Evolutionary conservation across 495 filamentous ascomycete genomes (phyloP), one percentile per base, ranked within the genome.

Genomic region (Penicillium chermesinum): DNA sequence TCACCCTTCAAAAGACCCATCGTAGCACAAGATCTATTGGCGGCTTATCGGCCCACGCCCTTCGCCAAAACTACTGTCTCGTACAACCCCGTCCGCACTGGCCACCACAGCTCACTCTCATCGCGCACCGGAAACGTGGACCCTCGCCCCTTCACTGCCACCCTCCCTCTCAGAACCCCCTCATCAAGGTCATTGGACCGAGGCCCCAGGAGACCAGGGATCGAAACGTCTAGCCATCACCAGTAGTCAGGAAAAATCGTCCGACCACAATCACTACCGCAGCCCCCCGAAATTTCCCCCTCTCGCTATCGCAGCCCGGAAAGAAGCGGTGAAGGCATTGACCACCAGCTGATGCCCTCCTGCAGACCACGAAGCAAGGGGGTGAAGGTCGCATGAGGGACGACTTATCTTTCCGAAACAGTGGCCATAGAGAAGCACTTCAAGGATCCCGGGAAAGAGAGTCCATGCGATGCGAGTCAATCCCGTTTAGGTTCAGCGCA

Each of bases 361-460:
- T 47, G 55, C 55, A 59, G 49, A 55, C 20, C n/a, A 30, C 7
- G 52, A 62, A 41, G 59, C 52, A 56, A 59, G 55, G 55, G 52
- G 54, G 27, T 34, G 25, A 10, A 18, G 14, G 20, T 36, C 18
- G 18, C 37, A 30, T 30, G 25, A 30, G 25, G 5, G 25, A 30
- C n/a, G 25, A 30, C 4, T 30, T 4, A 30, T 30, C 25, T 30
- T 30, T 30, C 25, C 25, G 25, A 30, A 30, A 30, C 25, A 30
- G n/a, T n/a, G n/a, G n/a, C n/a, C n/a, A n/a, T n/a, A n/a, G n/a
- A n/a, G n/a, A n/a, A n/a, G n/a, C n/a, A n/a, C n/a, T n/a, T n/a
- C n/a, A n/a, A n/a, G n/a, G n/a, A n/a, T n/a, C n/a, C n/a, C n/a
- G n/a, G n/a, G n/a, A n/a, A n/a, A n/a, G n/a, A n/a, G n/a, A n/a